A percentile compares a stretch with the other conserved stretches of the same genome.
Conservation (phyloP, 2,329 filamentous ascomycete species). For the Colletotrichum tabaci region DNA sequence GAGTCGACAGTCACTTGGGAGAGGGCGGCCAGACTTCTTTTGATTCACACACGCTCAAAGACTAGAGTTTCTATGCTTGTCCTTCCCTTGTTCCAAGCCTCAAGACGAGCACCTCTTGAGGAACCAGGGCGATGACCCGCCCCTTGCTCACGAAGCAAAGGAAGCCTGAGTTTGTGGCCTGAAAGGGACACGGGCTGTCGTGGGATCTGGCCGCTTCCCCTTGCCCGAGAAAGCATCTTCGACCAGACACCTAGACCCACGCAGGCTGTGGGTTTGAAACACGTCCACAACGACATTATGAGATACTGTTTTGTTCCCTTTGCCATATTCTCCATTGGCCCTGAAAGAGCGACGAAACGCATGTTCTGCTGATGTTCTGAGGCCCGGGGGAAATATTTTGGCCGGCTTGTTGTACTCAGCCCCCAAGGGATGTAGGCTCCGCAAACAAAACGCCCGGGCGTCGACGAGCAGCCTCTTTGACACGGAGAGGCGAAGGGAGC, state of each 20-base stretch:
- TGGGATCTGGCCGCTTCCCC: not conserved
- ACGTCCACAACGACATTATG: not conserved
- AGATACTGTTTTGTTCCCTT: no score
- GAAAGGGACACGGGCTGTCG: not conserved
- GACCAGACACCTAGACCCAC: no score
- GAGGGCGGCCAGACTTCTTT: not conserved
- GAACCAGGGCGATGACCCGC: not conserved
- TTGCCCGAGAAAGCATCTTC: not conserved
- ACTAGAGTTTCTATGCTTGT: not conserved
- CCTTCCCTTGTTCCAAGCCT: not conserved
- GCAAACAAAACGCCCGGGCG: constrained; percentile 6
- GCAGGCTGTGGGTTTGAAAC: not conserved
- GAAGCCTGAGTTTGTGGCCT: not conserved
- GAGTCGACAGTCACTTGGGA: not conserved
- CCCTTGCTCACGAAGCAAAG: not conserved
- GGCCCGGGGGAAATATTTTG: no score
- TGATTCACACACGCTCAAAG: not conserved
- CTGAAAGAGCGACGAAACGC: not conserved
- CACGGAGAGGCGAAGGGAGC: not conserved
- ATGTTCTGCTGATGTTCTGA: not conserved
- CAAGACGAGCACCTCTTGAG: not conserved
- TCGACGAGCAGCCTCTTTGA: not conserved
- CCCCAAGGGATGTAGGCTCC: not conserved
- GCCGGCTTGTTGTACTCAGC: not conserved
- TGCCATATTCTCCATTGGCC: no score